phyloP scores from a whole-genome alignment of 2,329 filamentous ascomycete species.

The Nannizzia gypsea region DNA sequence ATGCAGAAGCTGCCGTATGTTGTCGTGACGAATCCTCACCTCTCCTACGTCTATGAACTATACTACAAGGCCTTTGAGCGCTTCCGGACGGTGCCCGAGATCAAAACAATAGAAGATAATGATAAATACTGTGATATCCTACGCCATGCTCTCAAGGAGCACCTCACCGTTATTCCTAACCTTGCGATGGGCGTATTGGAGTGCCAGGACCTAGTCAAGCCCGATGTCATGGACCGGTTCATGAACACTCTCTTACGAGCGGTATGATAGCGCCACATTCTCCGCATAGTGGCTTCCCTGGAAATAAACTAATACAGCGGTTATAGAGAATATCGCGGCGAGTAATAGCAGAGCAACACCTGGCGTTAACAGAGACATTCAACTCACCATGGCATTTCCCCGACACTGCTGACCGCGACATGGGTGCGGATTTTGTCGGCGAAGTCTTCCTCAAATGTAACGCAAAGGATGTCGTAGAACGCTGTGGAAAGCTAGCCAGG shows the following conservation, averaged over 20 bases:
- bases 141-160: conserved; percentile 66
- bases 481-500: conserved; percentile 65
- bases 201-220: conserved; percentile 68
- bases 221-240: conserved; percentile 75
- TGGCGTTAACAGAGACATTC: conserved; percentile 89
- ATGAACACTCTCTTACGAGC: conserved; percentile 91
- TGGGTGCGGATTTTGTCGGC: conserved; percentile 75
- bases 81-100: conserved; percentile 71
- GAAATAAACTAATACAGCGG: not conserved
- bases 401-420: conserved; percentile 55
- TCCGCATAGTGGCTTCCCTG: not conserved
- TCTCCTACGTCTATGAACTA: conserved; percentile 88
- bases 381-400: conserved; percentile 83
- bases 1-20: conserved; percentile 95
- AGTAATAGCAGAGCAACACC: conserved; percentile 94
- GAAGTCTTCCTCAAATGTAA: conserved; percentile 92
- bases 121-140: conserved; percentile 74
- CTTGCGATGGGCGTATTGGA: conserved; percentile 90
- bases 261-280: conserved; percentile 39
- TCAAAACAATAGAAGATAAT: conserved; percentile 80
- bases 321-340: conserved; percentile 76
- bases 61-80: conserved; percentile 96
- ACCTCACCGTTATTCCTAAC: conserved; percentile 86
- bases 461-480: conserved; percentile 75
- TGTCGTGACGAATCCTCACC: conserved; percentile 87